These are phyloP conservation scores for Protomyces inouyei DNA, from an alignment of 1,139 yeast species.

Conservation along the genomic window DNA sequence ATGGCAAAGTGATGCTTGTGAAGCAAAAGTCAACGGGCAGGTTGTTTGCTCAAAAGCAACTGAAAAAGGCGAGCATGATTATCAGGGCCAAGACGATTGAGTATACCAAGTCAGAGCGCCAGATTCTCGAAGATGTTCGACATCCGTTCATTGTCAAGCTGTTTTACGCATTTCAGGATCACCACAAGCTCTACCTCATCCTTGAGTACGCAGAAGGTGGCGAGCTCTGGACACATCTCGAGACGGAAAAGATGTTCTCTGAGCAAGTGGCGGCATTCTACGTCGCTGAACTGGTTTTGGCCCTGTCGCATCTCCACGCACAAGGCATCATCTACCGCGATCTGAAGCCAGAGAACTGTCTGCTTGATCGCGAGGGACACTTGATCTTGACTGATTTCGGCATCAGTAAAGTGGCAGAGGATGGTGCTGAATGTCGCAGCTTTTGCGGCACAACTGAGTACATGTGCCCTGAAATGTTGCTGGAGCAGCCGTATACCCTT, in stretches of 20 bases:
- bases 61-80: constrained; percentile 69
- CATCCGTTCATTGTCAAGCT: constrained; percentile 90
- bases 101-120: constrained; percentile 66
- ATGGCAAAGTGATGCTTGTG: constrained; percentile 81
- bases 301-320: constrained; percentile 86
- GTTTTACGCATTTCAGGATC: constrained; percentile 96
- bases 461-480: constrained; percentile 83
- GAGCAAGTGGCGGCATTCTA: constrained; percentile 82
- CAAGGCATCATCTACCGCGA: constrained; percentile 95
- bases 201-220: constrained; percentile 98
- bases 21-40: constrained; percentile 60
- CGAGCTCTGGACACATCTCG: constrained; percentile 98
- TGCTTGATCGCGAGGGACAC: constrained; percentile 87
- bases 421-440: constrained; percentile 66
- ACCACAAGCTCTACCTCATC: constrained; percentile 90
- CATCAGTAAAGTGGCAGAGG: constrained; percentile 90
- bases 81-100: constrained; percentile 50
- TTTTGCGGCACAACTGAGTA: constrained; percentile 56
- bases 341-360: constrained; percentile 86
- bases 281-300: constrained; percentile 91
- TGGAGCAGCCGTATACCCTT: constrained; percentile 78
- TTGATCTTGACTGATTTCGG: constrained; percentile 96
- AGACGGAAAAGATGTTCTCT: constrained; percentile 76
- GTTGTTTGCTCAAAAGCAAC: constrained; percentile 82
- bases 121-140: constrained; percentile 70